Evolutionary conservation across 2,329 filamentous ascomycete genomes (phyloP).

Genomic region (Neurospora crassa): DNA sequence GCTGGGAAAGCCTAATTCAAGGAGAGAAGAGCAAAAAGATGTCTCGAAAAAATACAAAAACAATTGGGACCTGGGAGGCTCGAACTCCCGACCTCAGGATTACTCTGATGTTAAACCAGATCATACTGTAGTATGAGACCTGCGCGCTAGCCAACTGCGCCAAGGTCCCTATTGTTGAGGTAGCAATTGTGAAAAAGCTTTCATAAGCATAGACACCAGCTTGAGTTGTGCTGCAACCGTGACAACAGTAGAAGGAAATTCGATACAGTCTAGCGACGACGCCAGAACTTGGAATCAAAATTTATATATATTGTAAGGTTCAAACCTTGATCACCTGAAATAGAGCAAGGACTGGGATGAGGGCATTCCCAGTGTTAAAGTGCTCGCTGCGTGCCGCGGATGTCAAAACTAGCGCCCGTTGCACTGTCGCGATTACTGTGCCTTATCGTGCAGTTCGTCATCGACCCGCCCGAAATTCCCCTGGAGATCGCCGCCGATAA

Average conservation of each 20-base stretch:
- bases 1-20: not conserved
- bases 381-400: not conserved
- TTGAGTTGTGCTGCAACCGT: too few species aligned
- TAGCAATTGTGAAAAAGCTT: fast-evolving
- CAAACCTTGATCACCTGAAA: too few species aligned
- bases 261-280: too few species aligned
- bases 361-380: not conserved
- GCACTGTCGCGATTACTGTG: slow-evolving; percentile 6
- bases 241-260: too few species aligned
- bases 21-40: not conserved
- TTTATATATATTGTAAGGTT: too few species aligned
- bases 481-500: not conserved
- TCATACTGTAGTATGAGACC: not conserved
- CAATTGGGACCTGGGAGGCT: not conserved
- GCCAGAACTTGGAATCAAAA: too few species aligned
- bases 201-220: not conserved
- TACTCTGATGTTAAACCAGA: not conserved
- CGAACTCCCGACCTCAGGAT: not conserved
- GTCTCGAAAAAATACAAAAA: not conserved
- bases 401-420: not conserved
- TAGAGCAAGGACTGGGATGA: too few species aligned
- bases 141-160: not conserved
- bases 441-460: slow-evolving; percentile 3
- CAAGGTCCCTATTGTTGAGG: not conserved
- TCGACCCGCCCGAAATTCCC: not conserved